Conservation (phyloP, 2,329 filamentous ascomycete species). For the Ceratocystis colombiana region DNA sequence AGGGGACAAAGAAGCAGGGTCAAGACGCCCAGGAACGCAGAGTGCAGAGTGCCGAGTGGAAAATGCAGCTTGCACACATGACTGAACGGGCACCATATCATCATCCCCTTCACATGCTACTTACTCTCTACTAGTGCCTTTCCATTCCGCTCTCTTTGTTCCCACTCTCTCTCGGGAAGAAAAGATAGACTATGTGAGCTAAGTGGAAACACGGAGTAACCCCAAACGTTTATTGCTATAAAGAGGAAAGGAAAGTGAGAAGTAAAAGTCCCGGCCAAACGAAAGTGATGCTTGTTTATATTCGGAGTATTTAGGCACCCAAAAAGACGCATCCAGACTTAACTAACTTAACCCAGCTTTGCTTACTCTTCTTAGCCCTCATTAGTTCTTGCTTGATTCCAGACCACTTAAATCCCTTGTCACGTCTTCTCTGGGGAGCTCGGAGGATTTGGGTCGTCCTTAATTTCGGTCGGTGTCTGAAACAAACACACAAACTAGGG, state of each 20-base stretch:
- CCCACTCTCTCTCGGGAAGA: neutral
- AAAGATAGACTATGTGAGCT: neutral
- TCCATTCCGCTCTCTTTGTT: neutral
- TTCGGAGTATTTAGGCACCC: neutral
- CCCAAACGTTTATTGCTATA: neutral
- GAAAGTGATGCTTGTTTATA: constrained; percentile 3
- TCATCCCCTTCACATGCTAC: neutral
- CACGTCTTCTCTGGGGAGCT: neutral
- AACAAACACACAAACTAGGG: neutral
- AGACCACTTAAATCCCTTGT: neutral
- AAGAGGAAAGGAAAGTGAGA: neutral
- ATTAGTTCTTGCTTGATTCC: neutral
- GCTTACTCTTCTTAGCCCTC: too few relatives aligned
- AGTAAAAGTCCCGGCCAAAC: constrained; percentile 9
- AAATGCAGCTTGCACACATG: too few relatives aligned
- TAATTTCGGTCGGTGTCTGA: constrained; percentile 7
- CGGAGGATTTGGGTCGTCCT: constrained; percentile 1
- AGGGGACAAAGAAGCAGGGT: too few relatives aligned
- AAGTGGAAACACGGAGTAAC: neutral
- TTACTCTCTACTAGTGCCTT: neutral
- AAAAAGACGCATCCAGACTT: constrained; percentile 10
- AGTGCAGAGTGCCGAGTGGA: too few relatives aligned
- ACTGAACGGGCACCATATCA: too few relatives aligned
- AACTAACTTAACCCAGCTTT: too few relatives aligned
- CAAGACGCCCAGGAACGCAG: too few relatives aligned